phyloP scores from a whole-genome alignment of 1,139 yeast species.

The Magnusiomyces fungicola region DNA sequence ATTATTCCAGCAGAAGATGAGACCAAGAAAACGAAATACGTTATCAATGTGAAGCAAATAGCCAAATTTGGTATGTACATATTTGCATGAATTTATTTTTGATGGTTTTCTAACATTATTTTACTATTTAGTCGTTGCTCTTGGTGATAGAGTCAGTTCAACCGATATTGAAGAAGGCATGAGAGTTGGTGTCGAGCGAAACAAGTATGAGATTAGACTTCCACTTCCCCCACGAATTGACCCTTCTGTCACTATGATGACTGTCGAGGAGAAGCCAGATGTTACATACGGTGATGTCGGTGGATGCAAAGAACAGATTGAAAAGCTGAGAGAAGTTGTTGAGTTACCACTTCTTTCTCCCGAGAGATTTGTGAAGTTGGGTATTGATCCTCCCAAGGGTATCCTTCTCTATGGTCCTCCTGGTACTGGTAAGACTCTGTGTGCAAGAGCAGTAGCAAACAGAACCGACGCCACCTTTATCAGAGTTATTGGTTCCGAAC shows the following conservation, averaged over 20 bases:
- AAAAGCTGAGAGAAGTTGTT: constrained; percentile 92
- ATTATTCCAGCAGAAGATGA: constrained; percentile 66
- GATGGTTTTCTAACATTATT: background rate
- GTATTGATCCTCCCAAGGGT: constrained; percentile 98
- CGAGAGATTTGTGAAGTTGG: constrained; percentile 90
- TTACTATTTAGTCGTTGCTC: constrained; percentile 56
- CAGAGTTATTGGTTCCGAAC: constrained; percentile 94
- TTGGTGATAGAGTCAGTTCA: constrained; percentile 95
- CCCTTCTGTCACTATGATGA: constrained; percentile 99
- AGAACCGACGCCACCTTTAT: constrained; percentile 98
- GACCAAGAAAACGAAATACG: constrained; percentile 83
- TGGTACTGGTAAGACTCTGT: constrained; percentile 95
- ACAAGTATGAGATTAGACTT: constrained; percentile 90
- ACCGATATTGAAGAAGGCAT: constrained; percentile 99
- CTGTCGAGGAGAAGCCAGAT: constrained; percentile 97
- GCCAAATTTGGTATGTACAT: constrained; percentile 58
- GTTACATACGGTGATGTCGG: constrained; percentile 83
- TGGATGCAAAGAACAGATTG: constrained; percentile 97
- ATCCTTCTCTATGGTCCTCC: constrained; percentile 95
- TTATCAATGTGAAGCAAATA: constrained; percentile 92
- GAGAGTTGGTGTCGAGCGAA: constrained; percentile 98
- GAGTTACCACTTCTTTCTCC: constrained; percentile 92
- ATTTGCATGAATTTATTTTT: background rate
- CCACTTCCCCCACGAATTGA: constrained; percentile 97
- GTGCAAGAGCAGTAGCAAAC: constrained; percentile 98